Percentiles rank a stretch among this genome's conserved stretches.
phyloP scores from a whole-genome alignment of 768 basidiomycete species.

The button mushroom (Agaricus bisporus) region DNA sequence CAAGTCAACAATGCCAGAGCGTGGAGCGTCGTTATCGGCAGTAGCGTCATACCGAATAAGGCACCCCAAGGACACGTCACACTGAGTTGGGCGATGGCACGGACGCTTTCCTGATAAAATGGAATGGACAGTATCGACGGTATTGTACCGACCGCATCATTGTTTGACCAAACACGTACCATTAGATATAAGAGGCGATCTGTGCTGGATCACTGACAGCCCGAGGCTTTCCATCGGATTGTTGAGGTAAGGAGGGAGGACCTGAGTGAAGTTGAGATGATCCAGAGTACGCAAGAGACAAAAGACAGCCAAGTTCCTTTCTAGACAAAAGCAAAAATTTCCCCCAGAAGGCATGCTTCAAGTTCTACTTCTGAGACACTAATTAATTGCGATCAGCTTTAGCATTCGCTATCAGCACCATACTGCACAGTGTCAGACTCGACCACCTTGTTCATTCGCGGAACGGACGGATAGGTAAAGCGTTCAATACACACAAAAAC shows the following conservation, averaged over 20 bases:
- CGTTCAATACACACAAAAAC: neutral
- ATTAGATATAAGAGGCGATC: constrained; percentile 59
- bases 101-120: constrained; percentile 47
- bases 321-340: constrained; percentile 11
- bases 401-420: neutral
- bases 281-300: constrained; percentile 50
- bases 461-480: neutral
- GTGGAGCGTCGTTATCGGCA: neutral
- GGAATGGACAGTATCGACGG: neutral
- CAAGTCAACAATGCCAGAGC: neutral
- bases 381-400: neutral
- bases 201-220: constrained; percentile 48
- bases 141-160: neutral
- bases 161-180: constrained; percentile 26
- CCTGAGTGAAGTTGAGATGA: too few species aligned
- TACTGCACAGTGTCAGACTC: neutral
- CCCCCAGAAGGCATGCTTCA: too few species aligned
- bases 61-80: constrained; percentile 58
- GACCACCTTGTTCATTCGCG: neutral
- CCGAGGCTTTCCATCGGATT: too few species aligned
- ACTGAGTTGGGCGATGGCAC: constrained; percentile 49
- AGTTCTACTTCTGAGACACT: neutral
- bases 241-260: too few species aligned
- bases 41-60: constrained; percentile 35
- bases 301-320: constrained; percentile 42